Conservation (phyloP, 306 rosid genomes). For the Trifolium repens region DNA sequence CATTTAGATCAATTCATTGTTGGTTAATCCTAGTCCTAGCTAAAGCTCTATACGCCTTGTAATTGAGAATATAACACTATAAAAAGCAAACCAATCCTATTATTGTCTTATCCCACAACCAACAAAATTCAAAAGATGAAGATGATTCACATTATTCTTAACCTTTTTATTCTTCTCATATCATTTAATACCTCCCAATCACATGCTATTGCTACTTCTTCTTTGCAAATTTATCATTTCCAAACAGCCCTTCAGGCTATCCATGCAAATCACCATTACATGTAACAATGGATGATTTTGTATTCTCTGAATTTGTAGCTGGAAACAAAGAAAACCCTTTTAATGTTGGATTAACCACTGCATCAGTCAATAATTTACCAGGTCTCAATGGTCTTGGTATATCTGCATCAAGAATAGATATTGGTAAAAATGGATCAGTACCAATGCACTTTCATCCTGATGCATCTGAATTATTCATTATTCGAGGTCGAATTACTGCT, state of each 20-base stretch:
- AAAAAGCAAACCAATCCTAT: neutral
- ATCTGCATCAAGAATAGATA: neutral
- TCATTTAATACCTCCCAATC: too few relatives aligned
- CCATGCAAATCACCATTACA: neutral
- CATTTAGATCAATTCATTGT: too few relatives aligned
- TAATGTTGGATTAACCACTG: neutral
- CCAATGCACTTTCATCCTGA: slow-evolving; percentile 1
- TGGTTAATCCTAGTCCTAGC: too few relatives aligned
- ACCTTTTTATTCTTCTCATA: neutral
- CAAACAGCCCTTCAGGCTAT: slow-evolving; percentile 16
- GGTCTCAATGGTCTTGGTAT: neutral
- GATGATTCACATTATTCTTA: neutral
- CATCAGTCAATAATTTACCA: neutral
- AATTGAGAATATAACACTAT: neutral
- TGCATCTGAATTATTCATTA: neutral
- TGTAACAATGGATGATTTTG: slow-evolving; percentile 3
- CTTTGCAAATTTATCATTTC: neutral
- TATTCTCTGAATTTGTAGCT: neutral
- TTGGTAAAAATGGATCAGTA: neutral
- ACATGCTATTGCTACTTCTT: slow-evolving; percentile 9
- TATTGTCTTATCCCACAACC: neutral
- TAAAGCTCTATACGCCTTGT: too few relatives aligned
- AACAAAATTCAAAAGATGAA: neutral
- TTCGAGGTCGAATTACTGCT: neutral
- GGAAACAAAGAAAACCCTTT: neutral